These are phyloP conservation scores for Citrullus colocynthis DNA, from an alignment of 306 rosid species.

Conservation along the genomic window DNA sequence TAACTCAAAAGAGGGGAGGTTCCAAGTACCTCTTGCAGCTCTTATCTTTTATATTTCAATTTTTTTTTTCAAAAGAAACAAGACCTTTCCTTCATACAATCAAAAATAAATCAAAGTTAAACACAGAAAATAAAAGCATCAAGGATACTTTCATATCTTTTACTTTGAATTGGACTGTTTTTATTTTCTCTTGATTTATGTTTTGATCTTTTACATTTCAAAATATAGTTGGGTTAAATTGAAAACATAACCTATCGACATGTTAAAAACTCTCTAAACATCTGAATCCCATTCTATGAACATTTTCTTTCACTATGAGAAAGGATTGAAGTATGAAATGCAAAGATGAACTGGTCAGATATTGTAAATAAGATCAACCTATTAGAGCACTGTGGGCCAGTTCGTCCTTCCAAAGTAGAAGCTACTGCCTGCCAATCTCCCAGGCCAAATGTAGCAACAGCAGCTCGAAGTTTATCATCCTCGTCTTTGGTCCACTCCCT, in stretches of 20 bases:
- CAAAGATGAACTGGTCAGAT: not conserved
- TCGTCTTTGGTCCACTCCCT: constrained; percentile 92
- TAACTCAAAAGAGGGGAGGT: not conserved
- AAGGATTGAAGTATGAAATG: not conserved
- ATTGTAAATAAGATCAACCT: constrained; percentile 42
- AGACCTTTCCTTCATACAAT: no score
- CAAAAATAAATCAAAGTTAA: no score
- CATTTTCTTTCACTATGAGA: not conserved
- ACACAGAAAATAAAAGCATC: no score
- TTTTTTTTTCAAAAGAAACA: no score
- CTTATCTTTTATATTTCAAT: no score
- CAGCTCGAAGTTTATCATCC: constrained; percentile 62
- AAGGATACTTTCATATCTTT: no score
- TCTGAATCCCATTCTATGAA: not conserved
- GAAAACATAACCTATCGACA: not conserved
- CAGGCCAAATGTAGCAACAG: constrained; percentile 52
- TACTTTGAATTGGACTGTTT: no score
- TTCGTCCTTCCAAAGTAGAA: constrained; percentile 64
- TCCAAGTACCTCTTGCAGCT: not conserved
- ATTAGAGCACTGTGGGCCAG: constrained; percentile 94
- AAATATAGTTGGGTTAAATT: not conserved
- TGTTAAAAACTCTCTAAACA: not conserved
- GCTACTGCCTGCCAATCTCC: constrained; percentile 81
- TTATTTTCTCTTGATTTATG: no score
- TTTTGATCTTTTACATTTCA: not conserved